A percentile compares a stretch with the other conserved stretches of the same genome.
Evolutionary conservation across 345 rosid genomes (phyloP).

Genomic region (Murraya koenigii): DNA sequence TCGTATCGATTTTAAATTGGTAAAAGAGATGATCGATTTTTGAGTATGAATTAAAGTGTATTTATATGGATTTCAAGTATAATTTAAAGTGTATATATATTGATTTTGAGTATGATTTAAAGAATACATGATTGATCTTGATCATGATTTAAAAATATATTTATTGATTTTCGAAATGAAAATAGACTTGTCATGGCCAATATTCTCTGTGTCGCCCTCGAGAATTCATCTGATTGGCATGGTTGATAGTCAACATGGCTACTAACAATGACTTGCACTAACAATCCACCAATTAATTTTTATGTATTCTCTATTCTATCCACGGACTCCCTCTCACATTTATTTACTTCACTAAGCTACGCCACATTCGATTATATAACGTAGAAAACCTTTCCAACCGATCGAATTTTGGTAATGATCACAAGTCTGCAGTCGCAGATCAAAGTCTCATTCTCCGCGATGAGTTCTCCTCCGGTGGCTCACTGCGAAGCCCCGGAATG

Average conservation of each 20-base stretch:
- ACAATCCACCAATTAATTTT: slow-evolving; percentile 16
- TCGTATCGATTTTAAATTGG: too few species aligned
- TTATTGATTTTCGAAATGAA: slow-evolving; percentile 12
- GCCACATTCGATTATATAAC: slow-evolving; percentile 19
- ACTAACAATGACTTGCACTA: slow-evolving; percentile 4
- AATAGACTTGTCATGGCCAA: slow-evolving; percentile 19
- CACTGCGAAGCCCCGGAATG: slow-evolving; percentile 34
- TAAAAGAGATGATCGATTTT: too few species aligned
- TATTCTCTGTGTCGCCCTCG: slow-evolving; percentile 8
- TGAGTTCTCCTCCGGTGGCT: slow-evolving; percentile 26
- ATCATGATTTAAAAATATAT: too few species aligned
- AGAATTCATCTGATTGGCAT: background rate
- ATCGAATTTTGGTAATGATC: background rate
- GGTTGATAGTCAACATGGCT: background rate
- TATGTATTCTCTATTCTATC: slow-evolving; percentile 22
- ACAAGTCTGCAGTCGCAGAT: background rate
- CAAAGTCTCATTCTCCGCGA: background rate
- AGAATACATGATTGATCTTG: too few species aligned
- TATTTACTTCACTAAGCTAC: slow-evolving; percentile 11
- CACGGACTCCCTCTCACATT: slow-evolving; percentile 59
- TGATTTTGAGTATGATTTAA: too few species aligned
- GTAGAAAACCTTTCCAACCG: background rate
- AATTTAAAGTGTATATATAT: too few species aligned
- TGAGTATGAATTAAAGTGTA: too few species aligned
- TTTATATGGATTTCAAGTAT: too few species aligned